Conservation (phyloP, 306 rosid species). For the Parietaria judaica region DNA sequence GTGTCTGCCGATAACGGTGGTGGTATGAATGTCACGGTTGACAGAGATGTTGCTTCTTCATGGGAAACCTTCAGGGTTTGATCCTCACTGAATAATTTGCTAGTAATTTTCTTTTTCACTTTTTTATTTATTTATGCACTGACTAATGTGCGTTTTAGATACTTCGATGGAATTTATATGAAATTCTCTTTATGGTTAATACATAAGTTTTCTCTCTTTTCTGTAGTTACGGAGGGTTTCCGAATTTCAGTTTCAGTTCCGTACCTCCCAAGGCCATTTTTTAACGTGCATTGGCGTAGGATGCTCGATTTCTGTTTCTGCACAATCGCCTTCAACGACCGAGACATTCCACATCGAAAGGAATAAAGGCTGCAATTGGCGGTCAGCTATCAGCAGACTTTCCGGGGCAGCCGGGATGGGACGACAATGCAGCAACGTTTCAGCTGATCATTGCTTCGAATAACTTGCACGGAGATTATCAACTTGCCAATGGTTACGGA, state of each 20-base stretch:
- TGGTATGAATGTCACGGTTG: slow-evolving; percentile 58
- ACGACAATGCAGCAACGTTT: slow-evolving; percentile 72
- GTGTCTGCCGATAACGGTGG: slow-evolving; percentile 83
- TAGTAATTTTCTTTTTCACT: slow-evolving; percentile 9
- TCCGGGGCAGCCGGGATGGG: slow-evolving; percentile 83
- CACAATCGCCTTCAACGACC: slow-evolving; percentile 41
- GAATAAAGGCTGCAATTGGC: slow-evolving; percentile 53
- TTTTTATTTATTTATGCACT: not conserved
- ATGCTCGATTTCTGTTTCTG: slow-evolving; percentile 57
- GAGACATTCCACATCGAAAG: slow-evolving; percentile 56
- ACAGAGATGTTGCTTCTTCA: slow-evolving; percentile 66
- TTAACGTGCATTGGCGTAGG: slow-evolving; percentile 55
- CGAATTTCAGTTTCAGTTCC: slow-evolving; percentile 56
- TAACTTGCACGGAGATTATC: slow-evolving; percentile 81
- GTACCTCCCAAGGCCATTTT: slow-evolving; percentile 60
- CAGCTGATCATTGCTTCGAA: slow-evolving; percentile 54
- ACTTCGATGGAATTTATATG: not conserved
- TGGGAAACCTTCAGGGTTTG: slow-evolving; percentile 89
- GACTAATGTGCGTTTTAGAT: no score
- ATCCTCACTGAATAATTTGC: slow-evolving; percentile 8
- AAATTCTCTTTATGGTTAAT: slow-evolving; percentile 3
- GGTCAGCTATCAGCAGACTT: slow-evolving; percentile 64
- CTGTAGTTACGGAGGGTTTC: slow-evolving; percentile 79
- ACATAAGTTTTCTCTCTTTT: slow-evolving; percentile 6
- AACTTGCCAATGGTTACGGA: slow-evolving; percentile 83